These are phyloP conservation scores for Teratosphaeria viscida DNA, from an alignment of 2,329 filamentous ascomycete species.

Conservation along the genomic window DNA sequence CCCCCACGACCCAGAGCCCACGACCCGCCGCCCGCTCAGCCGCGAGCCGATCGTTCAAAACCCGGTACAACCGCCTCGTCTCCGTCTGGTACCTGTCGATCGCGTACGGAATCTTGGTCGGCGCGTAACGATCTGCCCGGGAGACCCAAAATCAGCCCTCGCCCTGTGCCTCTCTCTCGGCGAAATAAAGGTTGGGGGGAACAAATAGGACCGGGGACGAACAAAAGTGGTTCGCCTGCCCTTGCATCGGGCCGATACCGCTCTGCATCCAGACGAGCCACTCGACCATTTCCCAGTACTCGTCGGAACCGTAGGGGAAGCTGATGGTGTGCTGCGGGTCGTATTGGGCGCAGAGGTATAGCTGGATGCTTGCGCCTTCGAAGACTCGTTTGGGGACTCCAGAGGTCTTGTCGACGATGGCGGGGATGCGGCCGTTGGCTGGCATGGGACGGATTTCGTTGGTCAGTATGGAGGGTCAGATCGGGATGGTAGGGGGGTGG, in stretches of 20 bases:
- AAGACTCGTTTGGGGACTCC: conserved; percentile 25
- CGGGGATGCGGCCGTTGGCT: conserved; percentile 40
- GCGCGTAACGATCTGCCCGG: conserved; percentile 26
- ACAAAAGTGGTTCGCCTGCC: conserved; percentile 40
- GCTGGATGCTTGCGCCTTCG: conserved; percentile 36
- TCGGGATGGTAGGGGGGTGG: not conserved
- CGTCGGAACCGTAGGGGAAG: conserved; percentile 30
- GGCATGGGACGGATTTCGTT: not conserved
- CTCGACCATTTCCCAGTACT: conserved; percentile 35
- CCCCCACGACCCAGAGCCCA: conserved; percentile 35
- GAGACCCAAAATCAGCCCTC: too few relatives aligned
- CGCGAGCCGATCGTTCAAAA: conserved; percentile 34
- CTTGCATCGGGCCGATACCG: conserved; percentile 32
- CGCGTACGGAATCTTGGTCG: conserved; percentile 33
- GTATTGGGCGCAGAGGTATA: conserved; percentile 36
- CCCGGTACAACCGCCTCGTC: conserved; percentile 37
- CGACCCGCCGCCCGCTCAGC: conserved; percentile 6
- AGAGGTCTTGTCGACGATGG: conserved; percentile 31
- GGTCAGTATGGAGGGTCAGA: not conserved
- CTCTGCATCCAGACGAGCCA: conserved; percentile 39
- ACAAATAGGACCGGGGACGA: not conserved
- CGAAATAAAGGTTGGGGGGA: not conserved
- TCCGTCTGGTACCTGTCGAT: conserved; percentile 40
- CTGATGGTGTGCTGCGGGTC: conserved; percentile 31
- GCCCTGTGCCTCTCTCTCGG: too few relatives aligned